Base-by-base conservation (phyloP, 169 alveolate genomes). In the Cryptosporidium tyzzeri region DNA sequence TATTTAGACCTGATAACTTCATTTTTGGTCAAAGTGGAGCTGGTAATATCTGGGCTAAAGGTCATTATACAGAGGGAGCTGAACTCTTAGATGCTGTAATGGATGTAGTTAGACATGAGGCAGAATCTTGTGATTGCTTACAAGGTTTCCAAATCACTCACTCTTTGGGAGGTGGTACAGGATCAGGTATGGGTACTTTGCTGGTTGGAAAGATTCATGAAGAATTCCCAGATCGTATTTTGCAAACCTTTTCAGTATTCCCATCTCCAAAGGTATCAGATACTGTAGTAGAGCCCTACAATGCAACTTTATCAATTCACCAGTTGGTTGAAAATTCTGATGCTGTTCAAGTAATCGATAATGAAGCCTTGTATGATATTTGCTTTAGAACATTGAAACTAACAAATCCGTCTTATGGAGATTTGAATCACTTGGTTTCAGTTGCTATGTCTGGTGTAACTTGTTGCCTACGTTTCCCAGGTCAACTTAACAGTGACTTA, bases 131-230 rank as follows among this genome's bases (percentile, higher is more conserved):
- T 92, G 99, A 98, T 94, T 98, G 99, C 94, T 93, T 98, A 62
- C 99, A 98, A 93, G 99, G 99, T 45, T 98, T 98, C 97, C 99
- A 98, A 93, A 94, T 98, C 71, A 95, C 98, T 23, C 99, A 98
- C 96, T 97, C 99, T 29, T 95, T 98, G 85, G 99, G 99, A 69
- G 99, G 99, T 73, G 99, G 99, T 92, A 98, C 99, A 23, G 99
- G 99, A 55, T 95, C 98, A 44, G 99, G 99, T 70, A 97, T 98
- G 99, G 99, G 99, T 62, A 98, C 99, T 37, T 94, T 98, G 71
- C 89, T 97, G 92, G 97, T 97, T 94, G 95, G 99, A 92, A 97
- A 97, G 94, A 96, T 98, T 94, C 96, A 99, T 85, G 99, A 98
- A 93, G 99, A 98, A 91, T 98, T 96, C 96, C 99, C 99, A 45